These are phyloP conservation scores for Bertia moriformis DNA, from an alignment of 2,329 filamentous ascomycete species.

Conservation along the genomic window DNA sequence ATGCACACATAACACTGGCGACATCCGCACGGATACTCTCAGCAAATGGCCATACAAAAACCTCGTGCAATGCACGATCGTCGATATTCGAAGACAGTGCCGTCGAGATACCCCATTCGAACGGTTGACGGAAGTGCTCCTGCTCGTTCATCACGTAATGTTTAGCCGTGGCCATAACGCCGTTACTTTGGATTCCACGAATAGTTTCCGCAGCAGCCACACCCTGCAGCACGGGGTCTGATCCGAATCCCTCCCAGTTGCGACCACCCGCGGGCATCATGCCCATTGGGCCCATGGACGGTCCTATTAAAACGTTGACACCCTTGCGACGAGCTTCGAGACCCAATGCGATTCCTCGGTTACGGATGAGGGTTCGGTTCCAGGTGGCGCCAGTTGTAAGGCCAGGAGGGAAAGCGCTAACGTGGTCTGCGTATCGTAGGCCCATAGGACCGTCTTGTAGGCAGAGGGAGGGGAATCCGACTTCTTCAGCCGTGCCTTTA, in stretches of 20 bases:
- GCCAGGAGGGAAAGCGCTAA: slow-evolving; percentile 34
- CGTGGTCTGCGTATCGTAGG: slow-evolving; percentile 30
- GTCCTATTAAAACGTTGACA: slow-evolving; percentile 31
- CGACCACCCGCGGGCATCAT: slow-evolving; percentile 31
- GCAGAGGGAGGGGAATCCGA: slow-evolving; percentile 31
- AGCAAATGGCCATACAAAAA: slow-evolving; percentile 1
- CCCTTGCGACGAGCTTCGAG: slow-evolving; percentile 31
- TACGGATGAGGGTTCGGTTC: slow-evolving; percentile 34
- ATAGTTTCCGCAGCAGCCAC: slow-evolving; percentile 10
- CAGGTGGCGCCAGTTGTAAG: slow-evolving; percentile 37
- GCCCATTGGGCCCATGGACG: slow-evolving; percentile 32
- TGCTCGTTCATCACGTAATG: slow-evolving; percentile 34
- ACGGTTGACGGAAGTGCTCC: slow-evolving; percentile 31
- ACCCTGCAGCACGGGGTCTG: slow-evolving; percentile 21
- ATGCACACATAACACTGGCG: neutral
- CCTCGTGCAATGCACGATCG: neutral
- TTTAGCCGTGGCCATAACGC: slow-evolving; percentile 12
- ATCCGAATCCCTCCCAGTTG: slow-evolving; percentile 36
- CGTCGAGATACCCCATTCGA: slow-evolving; percentile 27
- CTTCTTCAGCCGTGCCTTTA: slow-evolving; percentile 5
- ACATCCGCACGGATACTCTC: slow-evolving; percentile 1
- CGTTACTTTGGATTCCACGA: slow-evolving; percentile 9
- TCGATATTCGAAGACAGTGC: neutral
- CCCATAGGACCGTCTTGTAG: slow-evolving; percentile 37
- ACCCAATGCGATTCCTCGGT: slow-evolving; percentile 28